These are phyloP conservation scores for Ogataea parapolymorpha DNA, from an alignment of 805 yeast species.

Conservation along the genomic window DNA sequence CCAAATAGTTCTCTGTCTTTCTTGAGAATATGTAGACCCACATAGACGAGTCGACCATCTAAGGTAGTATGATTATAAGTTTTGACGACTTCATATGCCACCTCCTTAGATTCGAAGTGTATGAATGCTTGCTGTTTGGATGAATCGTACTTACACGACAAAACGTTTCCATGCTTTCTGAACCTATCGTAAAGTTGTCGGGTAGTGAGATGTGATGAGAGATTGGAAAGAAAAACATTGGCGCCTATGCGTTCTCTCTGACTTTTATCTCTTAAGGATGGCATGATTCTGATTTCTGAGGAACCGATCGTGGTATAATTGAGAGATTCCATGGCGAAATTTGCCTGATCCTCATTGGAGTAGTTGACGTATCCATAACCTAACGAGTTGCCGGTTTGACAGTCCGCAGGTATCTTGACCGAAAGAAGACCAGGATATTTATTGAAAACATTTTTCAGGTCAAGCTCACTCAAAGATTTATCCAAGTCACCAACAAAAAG, in stretches of 20 bases:
- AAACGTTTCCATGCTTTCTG: conserved; percentile 26
- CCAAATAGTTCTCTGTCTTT: conserved; percentile 28
- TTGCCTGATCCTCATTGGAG: conserved; percentile 47
- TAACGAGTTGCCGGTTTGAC: conserved; percentile 51
- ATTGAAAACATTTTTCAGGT: conserved; percentile 42
- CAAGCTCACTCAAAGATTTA: conserved; percentile 45
- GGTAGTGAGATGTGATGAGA: conserved; percentile 36
- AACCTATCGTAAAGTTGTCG: conserved; percentile 29
- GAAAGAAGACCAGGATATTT: conserved; percentile 46
- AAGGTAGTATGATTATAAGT: conserved; percentile 22
- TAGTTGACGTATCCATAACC: conserved; percentile 77
- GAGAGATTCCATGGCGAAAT: conserved; percentile 52
- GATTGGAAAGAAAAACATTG: conserved; percentile 47
- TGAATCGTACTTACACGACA: conserved; percentile 31
- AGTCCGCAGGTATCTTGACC: conserved; percentile 58
- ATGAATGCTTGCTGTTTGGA: conserved; percentile 35
- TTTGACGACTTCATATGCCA: conserved; percentile 36
- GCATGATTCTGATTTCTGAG: conserved; percentile 54
- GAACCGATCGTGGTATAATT: conserved; percentile 43
- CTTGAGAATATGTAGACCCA: conserved; percentile 29
- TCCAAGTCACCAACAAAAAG: conserved; percentile 66
- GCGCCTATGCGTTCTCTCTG: conserved; percentile 44
- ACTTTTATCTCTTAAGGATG: conserved; percentile 43
- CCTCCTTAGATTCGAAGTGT: conserved; percentile 37
- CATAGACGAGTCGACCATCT: conserved; percentile 25